Percentiles rank a stretch among this genome's conserved stretches.
phyloP scores from a whole-genome alignment of 2,329 filamentous ascomycete genomes.

The Arthrobotrys megalospora region DNA sequence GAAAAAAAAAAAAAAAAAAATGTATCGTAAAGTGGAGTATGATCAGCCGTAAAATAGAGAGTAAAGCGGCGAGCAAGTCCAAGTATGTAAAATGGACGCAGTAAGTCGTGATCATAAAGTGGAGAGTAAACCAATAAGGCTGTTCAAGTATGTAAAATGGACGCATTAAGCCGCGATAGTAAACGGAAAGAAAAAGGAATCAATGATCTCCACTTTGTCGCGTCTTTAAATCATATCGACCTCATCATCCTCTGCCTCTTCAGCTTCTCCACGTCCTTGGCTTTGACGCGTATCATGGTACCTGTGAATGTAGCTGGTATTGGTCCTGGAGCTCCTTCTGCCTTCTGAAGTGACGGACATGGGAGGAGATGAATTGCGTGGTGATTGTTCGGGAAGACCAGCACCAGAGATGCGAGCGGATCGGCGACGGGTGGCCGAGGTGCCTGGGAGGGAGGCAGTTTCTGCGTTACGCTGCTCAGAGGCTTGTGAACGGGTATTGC shows the following conservation, averaged over 20 bases:
- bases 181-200: too few species aligned
- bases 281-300: slow-evolving; percentile 23
- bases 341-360: slow-evolving; percentile 12
- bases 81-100: too few species aligned
- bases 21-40: too few species aligned
- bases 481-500: slow-evolving; percentile 20
- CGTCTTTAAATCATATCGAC: slow-evolving; percentile 34
- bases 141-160: too few species aligned
- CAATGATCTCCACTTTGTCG: too few species aligned
- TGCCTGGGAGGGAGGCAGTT: not conserved
- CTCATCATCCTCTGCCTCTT: slow-evolving; percentile 28
- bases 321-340: slow-evolving; percentile 21
- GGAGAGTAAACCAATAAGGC: too few species aligned
- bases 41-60: too few species aligned
- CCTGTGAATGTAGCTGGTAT: slow-evolving; percentile 30
- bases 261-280: slow-evolving; percentile 25
- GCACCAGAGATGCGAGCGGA: slow-evolving; percentile 10
- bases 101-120: too few species aligned
- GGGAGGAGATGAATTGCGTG: not conserved
- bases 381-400: not conserved
- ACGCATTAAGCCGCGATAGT: too few species aligned
- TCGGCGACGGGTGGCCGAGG: not conserved
- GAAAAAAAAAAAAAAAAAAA: not conserved
- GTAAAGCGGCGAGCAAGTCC: too few species aligned
- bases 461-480: not conserved